Conservation (phyloP, 345 rosid species). For the Draba incana region DNA sequence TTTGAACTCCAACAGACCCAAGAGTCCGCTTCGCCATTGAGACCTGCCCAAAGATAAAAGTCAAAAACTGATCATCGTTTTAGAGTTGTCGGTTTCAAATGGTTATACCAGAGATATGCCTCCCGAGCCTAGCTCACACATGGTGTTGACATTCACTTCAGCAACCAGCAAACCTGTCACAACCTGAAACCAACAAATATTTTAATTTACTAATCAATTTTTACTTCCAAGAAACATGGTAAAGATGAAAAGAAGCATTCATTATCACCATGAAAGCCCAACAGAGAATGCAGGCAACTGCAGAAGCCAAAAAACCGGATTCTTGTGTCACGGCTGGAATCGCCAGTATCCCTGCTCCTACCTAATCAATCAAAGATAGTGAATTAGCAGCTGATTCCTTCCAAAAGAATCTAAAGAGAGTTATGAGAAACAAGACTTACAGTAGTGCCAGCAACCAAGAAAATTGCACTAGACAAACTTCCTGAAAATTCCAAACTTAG, state of each 20-base stretch:
- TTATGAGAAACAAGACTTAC: constrained; percentile 41
- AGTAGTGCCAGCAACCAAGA: constrained; percentile 91
- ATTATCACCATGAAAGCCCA: constrained; percentile 78
- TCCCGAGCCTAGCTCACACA: constrained; percentile 94
- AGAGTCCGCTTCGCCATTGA: constrained; percentile 95
- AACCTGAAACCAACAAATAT: constrained; percentile 52
- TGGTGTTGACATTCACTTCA: constrained; percentile 87
- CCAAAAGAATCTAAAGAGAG: background rate
- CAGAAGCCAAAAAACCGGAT: constrained; percentile 83
- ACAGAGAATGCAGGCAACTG: constrained; percentile 71
- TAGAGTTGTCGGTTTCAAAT: background rate
- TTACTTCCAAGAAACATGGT: background rate
- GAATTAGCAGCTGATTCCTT: background rate
- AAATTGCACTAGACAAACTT: constrained; percentile 74
- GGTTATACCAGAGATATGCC: constrained; percentile 81
- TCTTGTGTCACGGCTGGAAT: constrained; percentile 95
- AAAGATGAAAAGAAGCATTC: constrained; percentile 7
- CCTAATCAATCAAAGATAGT: constrained; percentile 44
- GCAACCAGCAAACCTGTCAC: constrained; percentile 87
- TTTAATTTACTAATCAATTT: background rate
- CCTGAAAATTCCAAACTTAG: constrained; percentile 48
- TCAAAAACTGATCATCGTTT: constrained; percentile 7
- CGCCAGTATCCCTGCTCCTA: constrained; percentile 95
- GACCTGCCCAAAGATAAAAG: constrained; percentile 50
- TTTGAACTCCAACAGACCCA: constrained; percentile 82